These are phyloP conservation scores for Pseudomassariella vexata DNA, from an alignment of 2,329 filamentous ascomycete genomes.

Conservation along the genomic window DNA sequence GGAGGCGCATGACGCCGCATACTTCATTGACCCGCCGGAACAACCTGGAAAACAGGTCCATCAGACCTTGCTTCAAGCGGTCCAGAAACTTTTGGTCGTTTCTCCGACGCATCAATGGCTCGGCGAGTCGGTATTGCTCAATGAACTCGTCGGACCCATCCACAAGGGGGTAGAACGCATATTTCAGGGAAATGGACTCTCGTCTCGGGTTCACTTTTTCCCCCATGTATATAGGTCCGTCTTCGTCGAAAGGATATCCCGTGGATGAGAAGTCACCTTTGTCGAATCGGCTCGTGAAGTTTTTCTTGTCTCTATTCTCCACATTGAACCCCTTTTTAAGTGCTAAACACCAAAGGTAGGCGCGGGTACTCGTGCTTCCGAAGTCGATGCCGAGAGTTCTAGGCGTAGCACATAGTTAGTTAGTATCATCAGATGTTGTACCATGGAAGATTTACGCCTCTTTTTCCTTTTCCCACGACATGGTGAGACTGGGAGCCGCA, in stretches of 20 bases:
- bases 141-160: conserved; percentile 6
- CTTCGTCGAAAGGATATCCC: conserved; percentile 12
- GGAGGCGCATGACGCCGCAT: conserved; percentile 1
- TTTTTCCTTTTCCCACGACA: no score
- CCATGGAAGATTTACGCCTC: no score
- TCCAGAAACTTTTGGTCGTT: conserved; percentile 2
- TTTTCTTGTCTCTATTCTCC: conserved; percentile 3
- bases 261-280: conserved; percentile 12
- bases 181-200: conserved; percentile 7
- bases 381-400: conserved; percentile 13
- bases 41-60: conserved; percentile 6
- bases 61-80: conserved; percentile 7
- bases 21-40: conserved; percentile 3
- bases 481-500: no score
- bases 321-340: background rate
- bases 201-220: conserved; percentile 6
- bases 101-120: background rate
- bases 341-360: conserved; percentile 7
- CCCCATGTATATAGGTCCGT: conserved; percentile 7
- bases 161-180: conserved; percentile 8
- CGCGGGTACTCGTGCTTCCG: conserved; percentile 14
- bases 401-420: background rate
- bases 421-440: no score
- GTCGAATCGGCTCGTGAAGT: background rate
- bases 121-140: conserved; percentile 6